Conservation (phyloP, 306 rosid genomes). For the Carpinus fangiana region DNA sequence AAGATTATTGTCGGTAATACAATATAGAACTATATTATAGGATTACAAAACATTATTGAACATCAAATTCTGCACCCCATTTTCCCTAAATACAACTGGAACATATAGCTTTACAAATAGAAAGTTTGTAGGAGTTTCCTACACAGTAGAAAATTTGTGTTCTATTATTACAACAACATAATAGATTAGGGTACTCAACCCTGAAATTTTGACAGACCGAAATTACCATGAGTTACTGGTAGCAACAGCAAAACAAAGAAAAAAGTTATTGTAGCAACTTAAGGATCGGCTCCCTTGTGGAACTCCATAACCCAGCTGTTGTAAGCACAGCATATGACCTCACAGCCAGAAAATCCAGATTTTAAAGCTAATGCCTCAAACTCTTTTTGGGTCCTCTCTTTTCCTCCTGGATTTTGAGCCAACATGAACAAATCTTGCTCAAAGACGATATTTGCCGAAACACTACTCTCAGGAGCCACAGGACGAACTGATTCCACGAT, state of each 20-base stretch:
- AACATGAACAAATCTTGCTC: slow-evolving; percentile 29
- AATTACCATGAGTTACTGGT: not conserved
- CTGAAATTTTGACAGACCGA: not conserved
- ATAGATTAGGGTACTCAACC: not conserved
- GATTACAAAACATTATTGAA: too few relatives aligned
- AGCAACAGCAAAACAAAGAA: not conserved
- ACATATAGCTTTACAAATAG: not conserved
- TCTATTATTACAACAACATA: not conserved
- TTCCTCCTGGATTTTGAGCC: slow-evolving; percentile 33
- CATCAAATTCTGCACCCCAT: too few relatives aligned
- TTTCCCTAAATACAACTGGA: not conserved
- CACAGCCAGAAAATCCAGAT: slow-evolving; percentile 25
- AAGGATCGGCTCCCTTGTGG: slow-evolving; percentile 1
- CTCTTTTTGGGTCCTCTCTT: slow-evolving; percentile 32
- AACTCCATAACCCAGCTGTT: slow-evolving; percentile 40
- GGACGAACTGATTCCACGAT: slow-evolving; percentile 33
- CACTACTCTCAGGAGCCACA: slow-evolving; percentile 9
- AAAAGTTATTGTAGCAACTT: not conserved
- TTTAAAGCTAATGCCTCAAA: slow-evolving; percentile 1
- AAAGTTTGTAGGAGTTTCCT: too few relatives aligned
- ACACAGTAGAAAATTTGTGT: too few relatives aligned
- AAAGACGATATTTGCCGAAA: not conserved
- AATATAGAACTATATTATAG: too few relatives aligned
- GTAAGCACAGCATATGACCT: slow-evolving; percentile 18
- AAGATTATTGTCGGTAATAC: too few relatives aligned